Base-by-base conservation (phyloP, 2,329 filamentous ascomycete species). In the Microcyclospora pomicola region DNA sequence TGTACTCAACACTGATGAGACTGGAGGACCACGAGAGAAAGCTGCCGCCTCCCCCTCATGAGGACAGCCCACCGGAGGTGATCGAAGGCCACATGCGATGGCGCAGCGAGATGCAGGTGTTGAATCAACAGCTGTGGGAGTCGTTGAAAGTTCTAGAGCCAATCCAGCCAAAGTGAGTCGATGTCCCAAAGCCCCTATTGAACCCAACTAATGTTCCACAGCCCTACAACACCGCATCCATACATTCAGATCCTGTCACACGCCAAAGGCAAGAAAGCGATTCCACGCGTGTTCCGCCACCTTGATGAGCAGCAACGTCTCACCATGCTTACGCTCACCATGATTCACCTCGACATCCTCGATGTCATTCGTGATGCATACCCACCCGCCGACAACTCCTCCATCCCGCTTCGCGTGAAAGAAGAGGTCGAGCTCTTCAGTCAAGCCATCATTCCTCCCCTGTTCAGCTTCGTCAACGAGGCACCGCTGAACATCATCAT, bases 221-320 rank as follows among this genome's bases (percentile, higher is more conserved):
- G 80, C 37, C 74, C 81, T 3, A 70, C 77, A 13, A 66, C 67
- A 2, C 68, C 73, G 13, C 91, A 98, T 59, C 91, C 91, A 0
- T 98, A 98, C 63, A 95, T 98, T 49, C 84, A 87, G 34, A 88
- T 98, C 59, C 68, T 98, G 34, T 93, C 87, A 4, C 92, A 91
- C 54, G 76, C 80, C 49, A 98, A 98, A 67, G 91, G 91, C 54
- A 96, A 95, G 67, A 94, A 91, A 66, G 84, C 83, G 2, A 85
- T 98, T 43, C 86, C 86, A 35, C 84, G 91, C 39, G 82, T 96
- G 37, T 96, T 96, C 73, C 80, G 86, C 32, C 85, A 95, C 54
- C 82, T 95, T 37, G 82, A 82, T 46, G 82, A 87, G 44, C 82
- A 95, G 55, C 87, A 96, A 62, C 83, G 88, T 35, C 87, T 91